Evolutionary conservation across 805 yeast genomes (phyloP), one percentile per base, ranked within the genome.

Genomic region (Metschnikowia corniflorae): DNA sequence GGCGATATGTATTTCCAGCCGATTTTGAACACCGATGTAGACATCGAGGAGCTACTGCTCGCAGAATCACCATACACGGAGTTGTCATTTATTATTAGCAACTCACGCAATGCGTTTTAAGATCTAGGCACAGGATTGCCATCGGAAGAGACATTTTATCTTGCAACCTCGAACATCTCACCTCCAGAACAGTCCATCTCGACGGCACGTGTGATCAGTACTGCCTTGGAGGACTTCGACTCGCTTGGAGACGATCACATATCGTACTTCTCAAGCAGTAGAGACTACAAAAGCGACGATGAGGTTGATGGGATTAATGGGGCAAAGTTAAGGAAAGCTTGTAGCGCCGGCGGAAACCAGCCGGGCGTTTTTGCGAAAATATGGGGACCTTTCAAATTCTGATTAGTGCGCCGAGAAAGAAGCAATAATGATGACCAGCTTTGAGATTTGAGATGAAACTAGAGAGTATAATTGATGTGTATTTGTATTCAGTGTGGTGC

Each of bases 41-140:
- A 38, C 14, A 12, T 35, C 18, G 40, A 22, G 7, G 26, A 35
- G 16, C 21, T 30, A n/a, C 42, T 38, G 42, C 30, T 37, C 16
- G 16, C 43, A 3, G 46, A 42, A 12, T 42, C 46, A 7, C 35
- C 46, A 1, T 38, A 33, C 16, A 42, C 43, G 7, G 43, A 42
- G 29, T 33, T 38, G 7, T 42, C 46, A 6, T 42, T 34, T 27
- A 26, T 42, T 9, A 42, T 43, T 24, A 42, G 46, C 30, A 27
- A 24, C 20, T 33, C 41, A 4, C 41, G 29, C 7, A 18, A 24
- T 10, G 33, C 24, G 10, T 22, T 26, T 16, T 30, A 30, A 9
- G 32, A 31, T 26, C 13, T 31, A 27, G 22, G 32, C 17, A 29
- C 30, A n/a, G 25, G 7, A 5, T 16, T 24, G 8, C 13, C 9